These are phyloP conservation scores for Fusarium acutatum DNA, from an alignment of 2,329 filamentous ascomycete species.

Conservation along the genomic window DNA sequence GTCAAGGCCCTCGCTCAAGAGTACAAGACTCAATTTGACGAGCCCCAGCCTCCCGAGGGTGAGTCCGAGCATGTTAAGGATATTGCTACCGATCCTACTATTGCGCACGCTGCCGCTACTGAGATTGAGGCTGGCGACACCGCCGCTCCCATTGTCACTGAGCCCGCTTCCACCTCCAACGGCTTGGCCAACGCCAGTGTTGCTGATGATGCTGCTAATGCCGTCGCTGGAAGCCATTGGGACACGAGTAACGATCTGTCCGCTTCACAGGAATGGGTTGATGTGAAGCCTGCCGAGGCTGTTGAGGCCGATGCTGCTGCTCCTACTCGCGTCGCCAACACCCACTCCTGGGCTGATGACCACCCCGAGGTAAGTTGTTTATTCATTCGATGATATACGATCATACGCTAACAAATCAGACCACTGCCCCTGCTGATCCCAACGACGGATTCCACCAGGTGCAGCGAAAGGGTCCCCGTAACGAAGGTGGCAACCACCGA, in stretches of 20 bases:
- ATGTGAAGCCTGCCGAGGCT: constrained; percentile 73
- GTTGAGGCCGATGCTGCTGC: constrained; percentile 75
- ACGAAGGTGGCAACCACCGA: constrained; percentile 56
- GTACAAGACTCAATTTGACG: constrained; percentile 58
- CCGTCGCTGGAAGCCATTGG: constrained; percentile 73
- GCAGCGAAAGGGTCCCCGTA: constrained; percentile 66
- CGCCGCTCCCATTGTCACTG: constrained; percentile 50
- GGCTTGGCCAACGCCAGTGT: constrained; percentile 61
- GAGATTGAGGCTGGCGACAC: constrained; percentile 66
- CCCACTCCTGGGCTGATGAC: constrained; percentile 85
- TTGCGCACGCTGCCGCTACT: constrained; percentile 72
- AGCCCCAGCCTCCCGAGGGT: constrained; percentile 44
- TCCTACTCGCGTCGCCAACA: constrained; percentile 62
- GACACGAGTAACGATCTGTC: constrained; percentile 58
- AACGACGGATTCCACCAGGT: constrained; percentile 80
- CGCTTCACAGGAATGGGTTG: constrained; percentile 75
- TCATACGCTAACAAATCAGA: constrained; percentile 25
- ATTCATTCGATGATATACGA: neutral
- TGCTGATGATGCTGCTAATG: constrained; percentile 63
- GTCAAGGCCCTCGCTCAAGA: constrained; percentile 58
- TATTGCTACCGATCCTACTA: constrained; percentile 68
- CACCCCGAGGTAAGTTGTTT: constrained; percentile 63
- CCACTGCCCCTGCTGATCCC: constrained; percentile 51
- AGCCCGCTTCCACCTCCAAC: constrained; percentile 50
- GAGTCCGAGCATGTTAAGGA: constrained; percentile 47